Base-by-base conservation (phyloP, 1,139 yeast species). In the Candida sanyaensis region DNA sequence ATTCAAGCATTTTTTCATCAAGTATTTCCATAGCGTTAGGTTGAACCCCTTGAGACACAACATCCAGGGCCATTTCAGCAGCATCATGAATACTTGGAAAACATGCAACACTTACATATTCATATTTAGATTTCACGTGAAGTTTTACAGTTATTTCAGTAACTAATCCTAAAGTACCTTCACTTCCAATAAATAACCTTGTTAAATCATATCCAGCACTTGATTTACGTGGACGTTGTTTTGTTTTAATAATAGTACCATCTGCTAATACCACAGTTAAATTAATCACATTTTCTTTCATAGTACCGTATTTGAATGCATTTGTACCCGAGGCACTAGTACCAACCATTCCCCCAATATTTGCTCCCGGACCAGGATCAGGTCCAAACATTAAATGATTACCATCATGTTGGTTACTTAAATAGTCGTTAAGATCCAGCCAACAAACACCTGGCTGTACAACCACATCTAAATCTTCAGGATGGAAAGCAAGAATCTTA, bases 321-420 rank as follows among this genome's bases (percentile, higher is more conserved):
- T 74, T 74, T 30, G 79, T 74, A 7, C 79, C 79, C 50, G 73
- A 66, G 9, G 77, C 76, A 13, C 73, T 66, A 1, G 76, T 69
- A 26, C 67, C 67, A 10, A 69, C 73, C 78, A 73, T 73, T 0
- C 78, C 78, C 1, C 69, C 77, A 42, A 73, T 63, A 13, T 71
- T 66, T 7, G 78, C 78, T 0, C 78, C 77, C 58, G 72, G 67
- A 5, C 89, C 91, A 0, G 78, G 77, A 51, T 73, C 78, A 1
- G 77, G 77, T 1, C 78, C 78, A 55, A 73, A 73, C 57, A 66
- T 59, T 37, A 73, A 63, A 46, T 71, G 72, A 37, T 58, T 59
- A 0, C 73, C 71, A 9, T 61, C 62, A 5, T 64, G 69, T 12
- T 59, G 52, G 26, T 52, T 51, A 27, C 43, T 50, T 46, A 74